Base-by-base conservation (phyloP, 2,329 filamentous ascomycete genomes). In the Davidsoniella neocaledoniae region DNA sequence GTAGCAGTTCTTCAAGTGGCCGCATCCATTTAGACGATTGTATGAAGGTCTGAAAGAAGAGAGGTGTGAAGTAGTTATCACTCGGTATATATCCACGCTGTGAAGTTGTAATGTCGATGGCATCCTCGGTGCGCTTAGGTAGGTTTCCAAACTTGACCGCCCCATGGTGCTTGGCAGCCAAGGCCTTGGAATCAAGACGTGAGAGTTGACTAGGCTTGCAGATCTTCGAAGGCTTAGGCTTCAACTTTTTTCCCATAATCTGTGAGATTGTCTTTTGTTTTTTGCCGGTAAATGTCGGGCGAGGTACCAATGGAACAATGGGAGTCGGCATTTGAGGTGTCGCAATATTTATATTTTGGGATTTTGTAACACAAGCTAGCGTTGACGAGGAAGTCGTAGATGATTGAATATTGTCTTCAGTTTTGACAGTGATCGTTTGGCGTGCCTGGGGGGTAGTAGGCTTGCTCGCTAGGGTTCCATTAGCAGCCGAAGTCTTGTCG, bases 71-170 rank as follows among this genome's bases (percentile, higher is more conserved):
- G 58, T 81, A 81, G 57, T 81, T 77, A 44, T 79, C 76, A 4
- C 70, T 68, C 0, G 72, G 67, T 4, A 71, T 64, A 8, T 60
- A 66, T 62, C 6, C 66, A 54, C 49, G 69, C 68, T 44, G 66
- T 61, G 43, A 36, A 65, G 64, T 23, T 59, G 65, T 14, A 66
- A 60, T 3, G 72, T 56, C 19, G 64, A 58, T 42, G 71, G 72
- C 10, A 36, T 77, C 73, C 12, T 70, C 64, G 17, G 63, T 57
- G 43, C 67, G 69, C 55, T 69, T 68, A 1, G 67, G 66, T 50
- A 78, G 76, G 58, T 84, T 86, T 2, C 83, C 81, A 60, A 93
- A 91, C 0, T 90, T 72, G 3, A 91, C 85, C 0, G 38, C 41
- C 40, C 41, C 29, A 78, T 84, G 1, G 81, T 86, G 12, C 81